Percentiles rank a stretch among this genome's conserved stretches.
phyloP scores from a whole-genome alignment of 1,284 basidiomycete genomes.

The Apiotrichum gracile region DNA sequence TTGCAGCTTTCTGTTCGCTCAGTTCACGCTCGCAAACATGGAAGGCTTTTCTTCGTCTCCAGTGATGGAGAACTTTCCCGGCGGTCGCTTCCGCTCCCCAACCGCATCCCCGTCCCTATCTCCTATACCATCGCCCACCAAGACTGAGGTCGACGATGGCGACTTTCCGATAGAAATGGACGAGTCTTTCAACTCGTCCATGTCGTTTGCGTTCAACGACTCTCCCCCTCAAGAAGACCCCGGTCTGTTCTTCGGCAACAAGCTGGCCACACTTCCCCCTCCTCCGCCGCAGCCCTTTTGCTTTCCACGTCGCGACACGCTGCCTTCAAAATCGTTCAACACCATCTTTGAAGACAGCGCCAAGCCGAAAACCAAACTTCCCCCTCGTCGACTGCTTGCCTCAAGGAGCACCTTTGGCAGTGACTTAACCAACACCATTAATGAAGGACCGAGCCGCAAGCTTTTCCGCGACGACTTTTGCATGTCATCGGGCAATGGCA shows the following conservation, averaged over 20 bases:
- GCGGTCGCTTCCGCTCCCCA: conserved; percentile 25
- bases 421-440: conserved; percentile 31
- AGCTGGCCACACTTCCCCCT: conserved; percentile 23
- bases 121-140: conserved; percentile 35
- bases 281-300: neutral
- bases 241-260: conserved; percentile 8
- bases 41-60: conserved; percentile 42
- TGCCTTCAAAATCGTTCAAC: neutral
- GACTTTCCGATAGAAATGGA: conserved; percentile 42
- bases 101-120: conserved; percentile 6
- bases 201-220: conserved; percentile 34
- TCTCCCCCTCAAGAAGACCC: conserved; percentile 19
- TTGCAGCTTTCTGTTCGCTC: neutral
- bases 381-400: neutral
- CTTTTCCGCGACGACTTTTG: neutral
- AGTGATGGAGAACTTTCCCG: conserved; percentile 32
- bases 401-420: conserved; percentile 31
- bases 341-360: neutral
- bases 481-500: conserved; percentile 9
- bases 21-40: too few relatives aligned
- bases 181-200: conserved; percentile 46
- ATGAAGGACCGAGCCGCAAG: conserved; percentile 5
- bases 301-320: neutral
- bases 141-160: conserved; percentile 38
- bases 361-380: neutral